Conservation (phyloP, 495 filamentous ascomycete species). For the Aspergillus ostianus region DNA sequence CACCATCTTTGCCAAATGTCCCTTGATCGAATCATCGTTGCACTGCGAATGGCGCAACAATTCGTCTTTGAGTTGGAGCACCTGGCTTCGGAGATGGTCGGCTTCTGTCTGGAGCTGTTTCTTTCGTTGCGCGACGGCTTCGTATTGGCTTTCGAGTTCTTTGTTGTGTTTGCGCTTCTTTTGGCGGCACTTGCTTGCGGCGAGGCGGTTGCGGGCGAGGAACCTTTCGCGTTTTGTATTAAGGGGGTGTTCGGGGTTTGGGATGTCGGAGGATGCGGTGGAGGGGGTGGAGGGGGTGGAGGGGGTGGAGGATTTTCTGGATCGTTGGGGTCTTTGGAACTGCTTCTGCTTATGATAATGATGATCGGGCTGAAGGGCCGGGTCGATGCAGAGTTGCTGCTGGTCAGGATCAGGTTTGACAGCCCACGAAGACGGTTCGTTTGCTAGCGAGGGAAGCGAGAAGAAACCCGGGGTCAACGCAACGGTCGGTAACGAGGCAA, state of each 20-base stretch:
- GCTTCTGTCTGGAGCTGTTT: neutral
- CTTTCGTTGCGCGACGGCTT: neutral
- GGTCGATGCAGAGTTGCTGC: no score
- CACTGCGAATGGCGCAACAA: neutral
- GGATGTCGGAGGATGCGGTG: no score
- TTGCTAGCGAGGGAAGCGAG: neutral
- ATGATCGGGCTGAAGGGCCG: no score
- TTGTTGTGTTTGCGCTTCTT: neutral
- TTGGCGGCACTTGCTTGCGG: neutral
- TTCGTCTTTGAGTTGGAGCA: neutral
- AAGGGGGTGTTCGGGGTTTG: no score
- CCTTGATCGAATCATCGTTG: neutral
- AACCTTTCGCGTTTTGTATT: neutral
- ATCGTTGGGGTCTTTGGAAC: neutral
- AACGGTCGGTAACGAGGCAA: neutral
- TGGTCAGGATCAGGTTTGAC: no score
- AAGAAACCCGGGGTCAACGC: neutral
- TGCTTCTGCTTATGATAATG: neutral
- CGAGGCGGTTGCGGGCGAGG: neutral
- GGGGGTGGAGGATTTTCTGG: neutral
- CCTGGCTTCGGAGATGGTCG: neutral
- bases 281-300: neutral
- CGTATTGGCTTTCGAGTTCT: neutral
- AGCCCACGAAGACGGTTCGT: no score
- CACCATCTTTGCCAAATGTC: neutral